Evolutionary conservation across 495 filamentous ascomycete genomes (phyloP), one percentile per base, ranked within the genome.

Genomic region (Penicillium angulare): DNA sequence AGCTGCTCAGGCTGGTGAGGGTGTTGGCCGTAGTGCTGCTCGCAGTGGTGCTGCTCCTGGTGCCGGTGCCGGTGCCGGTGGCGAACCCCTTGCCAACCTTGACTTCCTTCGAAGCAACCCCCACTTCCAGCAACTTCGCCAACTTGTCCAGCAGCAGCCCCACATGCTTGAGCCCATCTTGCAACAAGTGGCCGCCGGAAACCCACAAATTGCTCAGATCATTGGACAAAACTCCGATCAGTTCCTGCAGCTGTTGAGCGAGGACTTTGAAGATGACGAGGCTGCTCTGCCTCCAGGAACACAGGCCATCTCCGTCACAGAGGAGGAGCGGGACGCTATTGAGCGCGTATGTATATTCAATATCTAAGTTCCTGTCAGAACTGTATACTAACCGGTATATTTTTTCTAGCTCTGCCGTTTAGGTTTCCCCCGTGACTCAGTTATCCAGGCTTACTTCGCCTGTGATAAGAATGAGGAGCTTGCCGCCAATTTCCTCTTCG

Each of bases 401-500:
- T 75, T 17, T 9, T n/a, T 32, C 10, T 49, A 96, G 90, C 77
- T 98, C 55, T 92, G 89, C 67, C 85, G 85, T 48, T 83, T 98
- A 23, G 93, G 93, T 9, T 98, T 98, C 67, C 82, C 91, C 44
- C 86, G 92, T 23, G 92, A 97, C 59, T 80, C 87, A 56, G 95
- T 92, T 35, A 96, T 98, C 64, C 93, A 98, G 75, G 93, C 93
- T 10, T 98, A 97, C 74, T 97, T 98, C 66, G 93, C 93, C 6
- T 98, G 93, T 68, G 93, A 98, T 71, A 98, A 97, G 79, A 97
- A 98, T 68, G 93, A 98, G 70, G 93, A 98, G 66, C 76, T 97
- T 29, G 92, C 93, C 3, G 93, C 93, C 24, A 98, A 98, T 65
- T 97, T 97, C 72, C 77, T 98, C 45, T 98, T 98, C 63, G 93